A percentile compares a stretch with the other conserved stretches of the same genome.
Evolutionary conservation across 2,329 filamentous ascomycete genomes (phyloP).

Genomic region (Hypoxylon sp.): DNA sequence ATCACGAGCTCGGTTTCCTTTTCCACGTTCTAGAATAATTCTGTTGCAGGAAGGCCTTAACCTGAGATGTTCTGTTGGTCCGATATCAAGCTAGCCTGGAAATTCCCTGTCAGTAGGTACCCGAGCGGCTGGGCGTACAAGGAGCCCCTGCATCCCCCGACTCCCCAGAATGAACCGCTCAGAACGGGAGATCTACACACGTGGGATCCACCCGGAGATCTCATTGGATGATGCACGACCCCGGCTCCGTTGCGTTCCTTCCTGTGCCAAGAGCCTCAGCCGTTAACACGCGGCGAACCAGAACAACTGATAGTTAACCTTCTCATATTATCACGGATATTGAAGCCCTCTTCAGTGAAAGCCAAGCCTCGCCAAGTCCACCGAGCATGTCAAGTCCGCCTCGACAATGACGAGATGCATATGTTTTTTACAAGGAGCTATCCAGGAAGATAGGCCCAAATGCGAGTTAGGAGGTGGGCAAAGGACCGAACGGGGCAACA

Average conservation of each 20-base stretch:
- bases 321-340: slow-evolving; percentile 31
- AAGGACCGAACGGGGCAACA: not conserved
- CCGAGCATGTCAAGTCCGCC: slow-evolving; percentile 13
- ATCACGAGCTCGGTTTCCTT: slow-evolving; percentile 4
- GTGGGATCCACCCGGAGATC: slow-evolving; percentile 15
- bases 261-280: slow-evolving; percentile 36
- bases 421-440: slow-evolving; percentile 23
- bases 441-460: slow-evolving; percentile 19
- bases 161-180: slow-evolving; percentile 26
- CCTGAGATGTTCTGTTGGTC: slow-evolving; percentile 9
- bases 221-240: slow-evolving; percentile 16
- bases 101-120: slow-evolving; percentile 14
- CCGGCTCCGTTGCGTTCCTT: slow-evolving; percentile 5
- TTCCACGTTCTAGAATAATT: slow-evolving; percentile 31
- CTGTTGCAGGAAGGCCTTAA: slow-evolving; percentile 22
- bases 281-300: slow-evolving; percentile 30
- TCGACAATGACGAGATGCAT: slow-evolving; percentile 8
- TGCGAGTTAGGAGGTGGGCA: not conserved
- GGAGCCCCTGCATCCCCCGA: not conserved
- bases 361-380: slow-evolving; percentile 31
- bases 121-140: slow-evolving; percentile 28
- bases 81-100: slow-evolving; percentile 9
- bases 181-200: slow-evolving; percentile 26
- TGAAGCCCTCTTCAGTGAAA: slow-evolving; percentile 19
- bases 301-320: slow-evolving; percentile 4